These are phyloP conservation scores for Microdochium trichocladiopsis DNA, from an alignment of 2,329 filamentous ascomycete species.

Conservation along the genomic window DNA sequence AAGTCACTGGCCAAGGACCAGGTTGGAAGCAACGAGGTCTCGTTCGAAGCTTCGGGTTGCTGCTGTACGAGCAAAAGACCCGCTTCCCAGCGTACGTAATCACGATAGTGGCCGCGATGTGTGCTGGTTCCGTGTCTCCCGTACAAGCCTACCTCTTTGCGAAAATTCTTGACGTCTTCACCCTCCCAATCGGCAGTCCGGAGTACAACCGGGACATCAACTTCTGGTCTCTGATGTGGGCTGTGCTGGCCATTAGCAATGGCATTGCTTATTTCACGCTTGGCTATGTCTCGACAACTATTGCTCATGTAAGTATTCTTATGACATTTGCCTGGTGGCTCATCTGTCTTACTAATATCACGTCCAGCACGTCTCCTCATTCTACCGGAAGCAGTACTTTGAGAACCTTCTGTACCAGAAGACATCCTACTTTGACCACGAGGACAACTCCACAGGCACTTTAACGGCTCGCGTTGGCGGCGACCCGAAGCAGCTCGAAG, in stretches of 20 bases:
- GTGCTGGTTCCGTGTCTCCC: slow-evolving; percentile 34
- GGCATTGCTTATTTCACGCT: slow-evolving; percentile 47
- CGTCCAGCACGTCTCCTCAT: slow-evolving; percentile 36
- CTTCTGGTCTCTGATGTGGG: slow-evolving; percentile 63
- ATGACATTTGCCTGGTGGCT: neutral
- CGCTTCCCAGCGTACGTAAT: slow-evolving; percentile 43
- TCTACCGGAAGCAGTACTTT: slow-evolving; percentile 55
- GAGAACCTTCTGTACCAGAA: slow-evolving; percentile 51
- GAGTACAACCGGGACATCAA: slow-evolving; percentile 7
- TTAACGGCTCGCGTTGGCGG: slow-evolving; percentile 48
- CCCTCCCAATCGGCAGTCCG: slow-evolving; percentile 5
- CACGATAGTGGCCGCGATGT: slow-evolving; percentile 38
- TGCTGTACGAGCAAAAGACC: slow-evolving; percentile 48
- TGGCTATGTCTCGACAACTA: slow-evolving; percentile 32
- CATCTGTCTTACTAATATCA: neutral
- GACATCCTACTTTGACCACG: slow-evolving; percentile 52
- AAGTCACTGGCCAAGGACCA: slow-evolving; percentile 8
- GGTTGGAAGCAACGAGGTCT: slow-evolving; percentile 32
- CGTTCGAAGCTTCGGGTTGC: slow-evolving; percentile 44
- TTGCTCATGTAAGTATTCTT: slow-evolving; percentile 27
- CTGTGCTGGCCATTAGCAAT: slow-evolving; percentile 45
- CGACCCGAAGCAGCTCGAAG: slow-evolving; percentile 54
- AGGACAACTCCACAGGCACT: slow-evolving; percentile 53
- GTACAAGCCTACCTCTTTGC: slow-evolving; percentile 50
- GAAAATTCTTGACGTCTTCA: slow-evolving; percentile 43